These are phyloP conservation scores for Prunus salicina DNA, from an alignment of 306 rosid genomes.

Conservation along the genomic window DNA sequence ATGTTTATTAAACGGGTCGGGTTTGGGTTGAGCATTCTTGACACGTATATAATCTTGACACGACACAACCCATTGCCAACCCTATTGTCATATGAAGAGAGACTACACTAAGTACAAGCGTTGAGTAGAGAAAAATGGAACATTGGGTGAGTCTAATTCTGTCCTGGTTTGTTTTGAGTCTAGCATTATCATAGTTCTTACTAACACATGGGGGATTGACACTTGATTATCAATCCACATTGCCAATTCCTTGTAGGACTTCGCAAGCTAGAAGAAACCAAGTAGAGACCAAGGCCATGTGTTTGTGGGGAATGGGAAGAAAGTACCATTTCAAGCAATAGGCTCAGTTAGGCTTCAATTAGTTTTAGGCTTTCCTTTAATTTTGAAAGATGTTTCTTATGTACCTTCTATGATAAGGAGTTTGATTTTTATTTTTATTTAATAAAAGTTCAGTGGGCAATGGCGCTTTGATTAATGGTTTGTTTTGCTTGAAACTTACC, in stretches of 20 bases:
- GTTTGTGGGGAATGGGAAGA: background rate
- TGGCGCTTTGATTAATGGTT: background rate
- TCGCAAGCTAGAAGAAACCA: background rate
- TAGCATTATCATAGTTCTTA: background rate
- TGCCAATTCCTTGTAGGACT: no score
- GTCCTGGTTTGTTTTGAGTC: background rate
- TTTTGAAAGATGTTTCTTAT: background rate
- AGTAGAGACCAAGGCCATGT: background rate
- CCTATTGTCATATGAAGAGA: background rate
- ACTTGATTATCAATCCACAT: no score
- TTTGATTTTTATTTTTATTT: background rate
- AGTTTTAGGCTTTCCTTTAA: background rate
- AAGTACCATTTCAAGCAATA: background rate
- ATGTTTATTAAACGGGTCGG: no score
- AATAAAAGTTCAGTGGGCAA: background rate
- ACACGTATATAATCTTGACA: no score
- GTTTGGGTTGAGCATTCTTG: no score
- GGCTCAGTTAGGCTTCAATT: background rate
- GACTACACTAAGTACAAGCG: background rate
- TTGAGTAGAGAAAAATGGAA: background rate
- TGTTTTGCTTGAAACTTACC: background rate
- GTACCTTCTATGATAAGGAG: background rate
- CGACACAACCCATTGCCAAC: no score
- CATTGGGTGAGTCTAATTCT: background rate
- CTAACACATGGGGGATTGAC: conserved; percentile 1